A percentile compares a stretch with the other conserved stretches of the same genome.
phyloP scores from a whole-genome alignment of 257 asterid genomes.

The Nicotiana tomentosiformis region DNA sequence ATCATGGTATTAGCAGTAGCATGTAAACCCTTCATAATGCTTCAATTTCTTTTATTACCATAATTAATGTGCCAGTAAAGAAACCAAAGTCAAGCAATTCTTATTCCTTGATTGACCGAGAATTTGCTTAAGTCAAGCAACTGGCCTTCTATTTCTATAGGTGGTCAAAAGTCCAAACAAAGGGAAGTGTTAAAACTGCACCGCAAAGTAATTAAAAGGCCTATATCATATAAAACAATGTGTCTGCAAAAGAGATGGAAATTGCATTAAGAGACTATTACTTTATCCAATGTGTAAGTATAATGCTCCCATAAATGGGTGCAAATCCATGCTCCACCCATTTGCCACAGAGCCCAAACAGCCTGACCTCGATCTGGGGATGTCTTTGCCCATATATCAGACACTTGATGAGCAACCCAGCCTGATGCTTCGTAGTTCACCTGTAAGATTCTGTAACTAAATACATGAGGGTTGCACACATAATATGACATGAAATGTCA shows the following conservation, averaged over 20 bases:
- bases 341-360: constrained; percentile 73
- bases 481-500: background rate
- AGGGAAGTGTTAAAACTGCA: no score
- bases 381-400: constrained; percentile 83
- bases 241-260: background rate
- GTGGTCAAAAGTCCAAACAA: background rate
- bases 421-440: constrained; percentile 73
- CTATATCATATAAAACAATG: no score
- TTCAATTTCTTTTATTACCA: no score
- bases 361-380: constrained; percentile 57
- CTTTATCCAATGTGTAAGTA: constrained; percentile 63
- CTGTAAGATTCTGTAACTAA: constrained; percentile 61
- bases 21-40: no score
- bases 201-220: background rate
- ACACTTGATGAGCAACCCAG: constrained; percentile 82
- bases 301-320: constrained; percentile 86
- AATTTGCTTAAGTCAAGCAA: background rate
- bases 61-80: no score
- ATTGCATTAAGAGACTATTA: constrained; percentile 18
- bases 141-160: background rate
- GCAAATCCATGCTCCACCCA: constrained; percentile 90
- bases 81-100: no score
- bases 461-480: constrained; percentile 46
- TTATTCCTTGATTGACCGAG: background rate
- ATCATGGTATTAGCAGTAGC: no score